These are phyloP conservation scores for Citrus medica DNA, from an alignment of 345 rosid species.

Conservation along the genomic window DNA sequence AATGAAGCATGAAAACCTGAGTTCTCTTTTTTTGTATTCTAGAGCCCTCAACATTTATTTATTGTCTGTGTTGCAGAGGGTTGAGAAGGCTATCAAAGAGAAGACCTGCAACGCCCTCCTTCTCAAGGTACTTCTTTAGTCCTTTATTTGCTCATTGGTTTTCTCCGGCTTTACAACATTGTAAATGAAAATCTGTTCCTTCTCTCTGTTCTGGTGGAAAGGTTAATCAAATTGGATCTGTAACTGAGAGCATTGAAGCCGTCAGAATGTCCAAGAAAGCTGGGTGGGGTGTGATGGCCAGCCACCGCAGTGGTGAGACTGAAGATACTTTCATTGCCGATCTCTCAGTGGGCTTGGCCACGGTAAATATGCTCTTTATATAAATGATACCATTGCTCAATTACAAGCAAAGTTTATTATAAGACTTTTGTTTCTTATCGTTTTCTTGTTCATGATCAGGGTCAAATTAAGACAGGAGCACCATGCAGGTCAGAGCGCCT, in stretches of 20 bases:
- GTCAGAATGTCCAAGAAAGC: slow-evolving; percentile 96
- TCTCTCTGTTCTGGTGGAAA: slow-evolving; percentile 17
- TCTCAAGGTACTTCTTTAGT: slow-evolving; percentile 53
- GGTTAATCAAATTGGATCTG: slow-evolving; percentile 98
- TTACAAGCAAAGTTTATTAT: too few species aligned
- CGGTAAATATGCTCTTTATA: slow-evolving; percentile 39
- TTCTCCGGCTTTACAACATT: neutral
- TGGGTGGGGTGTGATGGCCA: slow-evolving; percentile 99
- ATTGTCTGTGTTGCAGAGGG: slow-evolving; percentile 53
- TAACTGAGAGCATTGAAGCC: slow-evolving; percentile 97
- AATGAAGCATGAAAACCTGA: neutral
- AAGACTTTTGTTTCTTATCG: neutral
- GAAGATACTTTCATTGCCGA: slow-evolving; percentile 98
- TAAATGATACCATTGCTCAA: neutral
- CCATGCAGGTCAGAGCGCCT: slow-evolving; percentile 99
- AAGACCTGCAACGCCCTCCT: slow-evolving; percentile 94
- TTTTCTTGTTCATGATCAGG: slow-evolving; percentile 35
- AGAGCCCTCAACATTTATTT: neutral
- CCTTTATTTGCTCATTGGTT: neutral
- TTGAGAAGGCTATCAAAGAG: slow-evolving; percentile 81
- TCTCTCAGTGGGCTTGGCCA: slow-evolving; percentile 88
- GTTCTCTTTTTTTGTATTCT: neutral
- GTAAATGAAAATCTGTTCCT: neutral
- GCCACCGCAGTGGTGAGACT: slow-evolving; percentile 98
- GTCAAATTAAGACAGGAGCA: slow-evolving; percentile 97